phyloP scores from a whole-genome alignment of 192 early-diverging fungal genomes.

The Oehlia diaphana region DNA sequence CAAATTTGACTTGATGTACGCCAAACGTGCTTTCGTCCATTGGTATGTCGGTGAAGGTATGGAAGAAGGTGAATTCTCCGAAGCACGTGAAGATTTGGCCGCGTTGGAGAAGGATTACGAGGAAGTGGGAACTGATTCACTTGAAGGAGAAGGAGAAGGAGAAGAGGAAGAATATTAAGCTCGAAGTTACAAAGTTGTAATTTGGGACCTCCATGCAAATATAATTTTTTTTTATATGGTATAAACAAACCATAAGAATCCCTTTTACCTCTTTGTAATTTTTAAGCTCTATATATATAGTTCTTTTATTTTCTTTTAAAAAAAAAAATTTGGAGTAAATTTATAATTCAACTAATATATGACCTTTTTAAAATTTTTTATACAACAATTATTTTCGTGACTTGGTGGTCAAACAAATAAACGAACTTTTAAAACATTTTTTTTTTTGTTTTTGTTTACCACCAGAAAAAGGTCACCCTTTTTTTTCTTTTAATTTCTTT shows the following conservation, averaged over 20 bases:
- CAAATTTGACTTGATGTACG: conserved; percentile 99
- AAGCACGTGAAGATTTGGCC: conserved; percentile 99
- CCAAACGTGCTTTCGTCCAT: conserved; percentile 99
- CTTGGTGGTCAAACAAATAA: neutral
- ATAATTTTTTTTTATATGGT: neutral
- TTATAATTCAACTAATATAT: neutral
- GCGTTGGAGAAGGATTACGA: conserved; percentile 99
- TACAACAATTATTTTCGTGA: neutral
- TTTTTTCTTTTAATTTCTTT: neutral
- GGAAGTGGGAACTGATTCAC: conserved; percentile 97
- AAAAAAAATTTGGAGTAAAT: neutral
- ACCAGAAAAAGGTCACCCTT: neutral
- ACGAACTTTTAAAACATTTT: neutral
- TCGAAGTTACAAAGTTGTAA: conserved; percentile 20
- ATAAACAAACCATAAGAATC: neutral
- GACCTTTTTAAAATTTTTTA: neutral
- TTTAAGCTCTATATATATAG: neutral
- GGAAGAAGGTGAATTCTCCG: conserved; percentile 99
- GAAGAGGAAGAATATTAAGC: conserved; percentile 43
- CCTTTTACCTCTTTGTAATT: conserved; percentile 3
- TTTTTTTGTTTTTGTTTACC: neutral
- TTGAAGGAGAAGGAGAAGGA: conserved; percentile 70
- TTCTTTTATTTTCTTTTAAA: neutral
- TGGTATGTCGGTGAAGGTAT: conserved; percentile 99
- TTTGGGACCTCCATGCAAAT: neutral